Base-by-base conservation (phyloP, 2,329 filamentous ascomycete species). In the Emmonsia crescens region DNA sequence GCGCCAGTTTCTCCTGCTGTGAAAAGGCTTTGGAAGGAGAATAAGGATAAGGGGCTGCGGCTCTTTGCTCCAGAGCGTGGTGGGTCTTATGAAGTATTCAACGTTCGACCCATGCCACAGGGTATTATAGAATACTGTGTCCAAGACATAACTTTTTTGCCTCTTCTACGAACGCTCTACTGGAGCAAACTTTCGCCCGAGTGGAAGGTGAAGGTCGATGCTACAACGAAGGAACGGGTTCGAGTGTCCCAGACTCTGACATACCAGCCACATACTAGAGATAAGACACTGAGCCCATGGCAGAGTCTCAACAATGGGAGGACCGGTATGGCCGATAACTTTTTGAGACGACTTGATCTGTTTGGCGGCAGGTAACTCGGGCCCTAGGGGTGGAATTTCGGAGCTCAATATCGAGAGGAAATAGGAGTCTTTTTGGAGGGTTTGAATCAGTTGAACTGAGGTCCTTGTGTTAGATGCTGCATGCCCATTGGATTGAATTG, bases 21-120 rank as follows among this genome's bases (percentile, higher is more conserved):
- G 52, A 66, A 65, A 36, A 8, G n/a, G n/a, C 5, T n/a, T 16
- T 71, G 65, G 67, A 64, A 56, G 58, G 44, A 21, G 27, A 60
- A 49, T 24, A 72, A 67, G 61, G 63, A 62, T 21, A 65, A 44
- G 31, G 77, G 77, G 0, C 9, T 58, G 0, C 62, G 59, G 1
- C 69, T 82, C 3, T 82, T 80, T 64, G 67, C 66, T 3, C 76
- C 78, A 0, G 68, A 75, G 33, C 59, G 59, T 0, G 80, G 80
- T 1, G 81, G 80, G 0, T 69, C 63, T 10, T 80, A 78, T 64
- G 71, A 76, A 16, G 75, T 81, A 0, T 83, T 83, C 66, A 76
- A 78, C 62, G 57, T 70, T 52, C 73, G 80, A 0, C 81, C 82
- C 0, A 62, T 83, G 6, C 49, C 64, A 0, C 12, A 65, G 2